phyloP scores from a whole-genome alignment of 2,329 filamentous ascomycete species.

The Thielaviopsis populi region DNA sequence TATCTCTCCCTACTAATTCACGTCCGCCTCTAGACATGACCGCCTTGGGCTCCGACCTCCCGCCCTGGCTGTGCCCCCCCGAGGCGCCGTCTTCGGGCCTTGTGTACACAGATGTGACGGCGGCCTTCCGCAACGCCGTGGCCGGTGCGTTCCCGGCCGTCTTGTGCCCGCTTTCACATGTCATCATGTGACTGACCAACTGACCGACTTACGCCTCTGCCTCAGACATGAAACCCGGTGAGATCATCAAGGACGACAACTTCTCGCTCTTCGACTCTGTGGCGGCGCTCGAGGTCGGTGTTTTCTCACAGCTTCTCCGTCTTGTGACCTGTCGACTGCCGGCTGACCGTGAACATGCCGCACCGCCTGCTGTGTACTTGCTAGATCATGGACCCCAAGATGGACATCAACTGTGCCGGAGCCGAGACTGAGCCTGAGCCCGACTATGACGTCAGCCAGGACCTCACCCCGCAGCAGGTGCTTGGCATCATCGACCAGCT shows the following conservation, averaged over 20 bases:
- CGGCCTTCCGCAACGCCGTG: slow-evolving; percentile 10
- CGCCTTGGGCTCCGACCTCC: slow-evolving; percentile 1
- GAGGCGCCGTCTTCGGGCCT: slow-evolving; percentile 7
- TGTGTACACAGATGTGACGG: slow-evolving; percentile 15
- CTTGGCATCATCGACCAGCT: slow-evolving; percentile 91
- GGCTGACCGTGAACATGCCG: background rate
- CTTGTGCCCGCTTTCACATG: background rate
- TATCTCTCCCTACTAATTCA: background rate
- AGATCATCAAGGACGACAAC: slow-evolving; percentile 82
- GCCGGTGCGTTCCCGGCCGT: slow-evolving; percentile 6
- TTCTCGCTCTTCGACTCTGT: slow-evolving; percentile 94
- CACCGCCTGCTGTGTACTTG: background rate
- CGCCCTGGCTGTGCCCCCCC: background rate
- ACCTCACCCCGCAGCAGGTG: slow-evolving; percentile 61
- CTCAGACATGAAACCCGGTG: slow-evolving; percentile 33
- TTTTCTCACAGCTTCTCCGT: background rate
- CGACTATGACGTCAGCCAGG: slow-evolving; percentile 56
- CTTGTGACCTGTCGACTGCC: background rate
- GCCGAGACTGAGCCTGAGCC: slow-evolving; percentile 72
- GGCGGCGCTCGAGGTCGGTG: slow-evolving; percentile 57
- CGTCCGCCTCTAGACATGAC: background rate
- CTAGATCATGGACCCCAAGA: slow-evolving; percentile 97
- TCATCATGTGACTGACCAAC: background rate
- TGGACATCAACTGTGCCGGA: slow-evolving; percentile 82
- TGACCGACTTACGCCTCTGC: background rate